Conservation (phyloP, 768 basidiomycete species). For the Psilocybe cyanescens region DNA sequence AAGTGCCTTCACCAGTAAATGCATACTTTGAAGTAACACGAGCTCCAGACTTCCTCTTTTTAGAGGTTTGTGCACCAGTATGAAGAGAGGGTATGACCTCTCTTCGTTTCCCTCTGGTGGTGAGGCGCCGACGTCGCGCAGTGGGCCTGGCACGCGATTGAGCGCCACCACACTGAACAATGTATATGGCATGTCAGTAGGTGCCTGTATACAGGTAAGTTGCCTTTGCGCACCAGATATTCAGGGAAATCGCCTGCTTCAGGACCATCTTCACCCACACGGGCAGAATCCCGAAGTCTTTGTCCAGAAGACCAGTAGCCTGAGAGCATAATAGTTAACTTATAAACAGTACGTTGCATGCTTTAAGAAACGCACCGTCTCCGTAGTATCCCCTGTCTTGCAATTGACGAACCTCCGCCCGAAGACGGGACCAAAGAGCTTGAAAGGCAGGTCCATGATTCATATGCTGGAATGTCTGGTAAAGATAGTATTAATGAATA, state of each 20-base stretch:
- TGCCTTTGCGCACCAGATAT: slow-evolving; percentile 61
- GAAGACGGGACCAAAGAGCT: slow-evolving; percentile 69
- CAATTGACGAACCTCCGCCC: slow-evolving; percentile 67
- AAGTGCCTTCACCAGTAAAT: slow-evolving; percentile 61
- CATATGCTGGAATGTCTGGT: slow-evolving; percentile 59
- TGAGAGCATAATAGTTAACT: slow-evolving; percentile 27
- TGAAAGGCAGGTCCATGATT: slow-evolving; percentile 81
- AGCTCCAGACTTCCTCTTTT: slow-evolving; percentile 72
- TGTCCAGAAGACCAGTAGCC: slow-evolving; percentile 85
- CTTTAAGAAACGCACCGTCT: slow-evolving; percentile 53
- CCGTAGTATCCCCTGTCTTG: slow-evolving; percentile 82
- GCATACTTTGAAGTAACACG: slow-evolving; percentile 64
- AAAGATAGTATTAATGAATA: not conserved
- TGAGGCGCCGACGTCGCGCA: slow-evolving; percentile 43
- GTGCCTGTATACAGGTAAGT: not conserved
- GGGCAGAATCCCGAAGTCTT: slow-evolving; percentile 67
- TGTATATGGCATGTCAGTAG: not conserved
- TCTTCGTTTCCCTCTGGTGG: slow-evolving; percentile 28
- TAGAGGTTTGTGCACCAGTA: slow-evolving; percentile 65
- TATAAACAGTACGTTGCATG: not conserved
- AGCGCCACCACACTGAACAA: slow-evolving; percentile 75
- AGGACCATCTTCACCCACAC: slow-evolving; percentile 52
- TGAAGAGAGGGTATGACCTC: slow-evolving; percentile 54
- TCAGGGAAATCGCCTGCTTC: slow-evolving; percentile 69
- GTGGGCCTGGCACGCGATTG: slow-evolving; percentile 66